These are phyloP conservation scores for Epichloe brachyelytri DNA, from an alignment of 2,329 filamentous ascomycete species.

Conservation along the genomic window DNA sequence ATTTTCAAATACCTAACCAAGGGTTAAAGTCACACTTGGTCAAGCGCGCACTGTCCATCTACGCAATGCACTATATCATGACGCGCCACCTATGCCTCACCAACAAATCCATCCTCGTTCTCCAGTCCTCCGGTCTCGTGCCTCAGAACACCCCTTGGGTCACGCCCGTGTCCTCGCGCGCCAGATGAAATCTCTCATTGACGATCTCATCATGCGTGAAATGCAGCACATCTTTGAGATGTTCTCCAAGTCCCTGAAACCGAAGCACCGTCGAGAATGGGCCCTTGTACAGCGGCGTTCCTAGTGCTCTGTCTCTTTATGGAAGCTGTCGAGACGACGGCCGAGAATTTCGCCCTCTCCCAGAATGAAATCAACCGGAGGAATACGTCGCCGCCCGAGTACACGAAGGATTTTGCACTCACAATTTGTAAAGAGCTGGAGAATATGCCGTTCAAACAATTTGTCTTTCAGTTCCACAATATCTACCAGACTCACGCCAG, in stretches of 20 bases:
- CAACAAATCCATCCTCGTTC: constrained; percentile 25
- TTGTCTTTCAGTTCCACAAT: constrained; percentile 47
- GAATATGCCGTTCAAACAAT: constrained; percentile 47
- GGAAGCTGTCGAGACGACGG: constrained; percentile 41
- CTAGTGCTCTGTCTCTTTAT: constrained; percentile 45
- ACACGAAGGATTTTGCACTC: constrained; percentile 31
- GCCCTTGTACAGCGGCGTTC: constrained; percentile 43
- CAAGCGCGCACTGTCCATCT: constrained; percentile 38
- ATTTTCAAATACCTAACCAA: not conserved
- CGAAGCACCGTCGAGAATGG: constrained; percentile 40
- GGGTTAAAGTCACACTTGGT: constrained; percentile 32
- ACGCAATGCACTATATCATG: constrained; percentile 45
- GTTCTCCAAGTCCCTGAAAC: constrained; percentile 41
- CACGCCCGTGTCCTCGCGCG: constrained; percentile 40
- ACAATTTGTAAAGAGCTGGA: constrained; percentile 37
- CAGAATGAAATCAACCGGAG: constrained; percentile 36
- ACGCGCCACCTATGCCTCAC: constrained; percentile 42
- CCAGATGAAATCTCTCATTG: constrained; percentile 43
- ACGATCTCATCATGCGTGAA: constrained; percentile 40
- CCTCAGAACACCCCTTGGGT: constrained; percentile 30
- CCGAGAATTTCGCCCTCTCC: constrained; percentile 37
- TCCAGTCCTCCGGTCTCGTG: constrained; percentile 29
- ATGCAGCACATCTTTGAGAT: constrained; percentile 38
- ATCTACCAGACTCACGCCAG: constrained; percentile 43
- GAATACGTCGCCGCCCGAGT: constrained; percentile 23